These are phyloP conservation scores for Rhypophila decipiens DNA, from an alignment of 495 filamentous ascomycete species.

Conservation along the genomic window DNA sequence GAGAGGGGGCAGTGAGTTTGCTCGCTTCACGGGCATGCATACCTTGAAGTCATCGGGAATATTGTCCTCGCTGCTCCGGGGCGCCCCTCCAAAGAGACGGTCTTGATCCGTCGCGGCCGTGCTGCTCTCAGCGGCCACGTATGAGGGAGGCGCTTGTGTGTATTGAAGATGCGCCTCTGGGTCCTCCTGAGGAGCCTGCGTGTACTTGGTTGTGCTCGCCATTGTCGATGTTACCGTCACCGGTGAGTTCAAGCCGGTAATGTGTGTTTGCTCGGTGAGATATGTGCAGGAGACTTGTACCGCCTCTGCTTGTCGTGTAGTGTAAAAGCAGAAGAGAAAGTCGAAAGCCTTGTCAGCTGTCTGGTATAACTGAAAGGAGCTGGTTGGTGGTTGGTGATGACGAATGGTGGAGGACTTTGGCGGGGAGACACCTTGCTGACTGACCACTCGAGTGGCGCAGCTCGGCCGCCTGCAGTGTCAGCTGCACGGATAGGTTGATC, in stretches of 20 bases:
- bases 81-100: conserved; percentile 39
- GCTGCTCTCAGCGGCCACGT: conserved; percentile 43
- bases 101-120: conserved; percentile 34
- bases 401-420: neutral
- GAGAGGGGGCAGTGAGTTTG: neutral
- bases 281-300: neutral
- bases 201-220: conserved; percentile 65
- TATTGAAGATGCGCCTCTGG: conserved; percentile 66
- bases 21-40: too few species aligned
- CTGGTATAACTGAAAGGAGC: neutral
- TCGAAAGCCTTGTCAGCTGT: neutral
- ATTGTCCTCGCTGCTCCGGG: conserved; percentile 78
- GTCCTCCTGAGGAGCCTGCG: conserved; percentile 65
- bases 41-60: conserved; percentile 98
- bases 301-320: neutral
- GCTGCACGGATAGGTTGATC: neutral
- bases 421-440: neutral
- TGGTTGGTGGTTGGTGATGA: neutral
- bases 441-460: neutral
- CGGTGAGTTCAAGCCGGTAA: too few species aligned
- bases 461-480: neutral
- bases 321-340: neutral
- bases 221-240: conserved; percentile 34
- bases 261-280: neutral
- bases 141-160: conserved; percentile 80